Conservation (phyloP, 768 basidiomycete genomes). For the Leccinum ochraceum region DNA sequence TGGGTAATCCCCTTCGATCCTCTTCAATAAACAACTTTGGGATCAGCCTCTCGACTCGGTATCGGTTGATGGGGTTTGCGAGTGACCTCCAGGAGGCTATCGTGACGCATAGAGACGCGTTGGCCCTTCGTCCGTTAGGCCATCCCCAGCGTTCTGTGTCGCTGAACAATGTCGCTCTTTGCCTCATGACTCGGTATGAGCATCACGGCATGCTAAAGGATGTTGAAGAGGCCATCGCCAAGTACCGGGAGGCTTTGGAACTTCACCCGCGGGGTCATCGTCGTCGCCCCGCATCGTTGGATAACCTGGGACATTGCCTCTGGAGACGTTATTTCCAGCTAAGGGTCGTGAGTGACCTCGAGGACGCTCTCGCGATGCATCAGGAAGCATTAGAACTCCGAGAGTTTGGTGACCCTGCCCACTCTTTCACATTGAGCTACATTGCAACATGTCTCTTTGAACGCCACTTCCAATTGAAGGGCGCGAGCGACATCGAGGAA, state of each 20-base stretch:
- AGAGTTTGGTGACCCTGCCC: background rate
- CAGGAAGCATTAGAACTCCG: background rate
- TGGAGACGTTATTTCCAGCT: background rate
- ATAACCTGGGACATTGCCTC: slow-evolving; percentile 3
- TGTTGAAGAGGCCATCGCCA: background rate
- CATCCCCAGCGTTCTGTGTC: background rate
- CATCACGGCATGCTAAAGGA: background rate
- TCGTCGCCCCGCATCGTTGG: background rate
- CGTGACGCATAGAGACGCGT: slow-evolving; percentile 1
- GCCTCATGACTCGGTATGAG: slow-evolving; percentile 5
- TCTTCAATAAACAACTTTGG: slow-evolving; percentile 16
- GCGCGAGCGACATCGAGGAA: background rate
- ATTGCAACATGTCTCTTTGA: background rate
- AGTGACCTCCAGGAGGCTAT: slow-evolving; percentile 26
- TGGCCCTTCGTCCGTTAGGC: slow-evolving; percentile 2
- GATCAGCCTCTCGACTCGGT: slow-evolving; percentile 8
- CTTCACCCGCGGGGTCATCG: background rate
- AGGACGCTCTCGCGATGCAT: slow-evolving; percentile 1
- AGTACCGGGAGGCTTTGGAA: background rate
- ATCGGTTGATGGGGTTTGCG: background rate
- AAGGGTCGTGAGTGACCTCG: background rate
- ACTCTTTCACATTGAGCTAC: background rate
- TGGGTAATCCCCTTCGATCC: slow-evolving; percentile 12
- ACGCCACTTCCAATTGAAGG: background rate
- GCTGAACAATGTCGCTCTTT: slow-evolving; percentile 1